Base-by-base conservation (phyloP, 208 protist genomes). In the Leishmania guyanensis region DNA sequence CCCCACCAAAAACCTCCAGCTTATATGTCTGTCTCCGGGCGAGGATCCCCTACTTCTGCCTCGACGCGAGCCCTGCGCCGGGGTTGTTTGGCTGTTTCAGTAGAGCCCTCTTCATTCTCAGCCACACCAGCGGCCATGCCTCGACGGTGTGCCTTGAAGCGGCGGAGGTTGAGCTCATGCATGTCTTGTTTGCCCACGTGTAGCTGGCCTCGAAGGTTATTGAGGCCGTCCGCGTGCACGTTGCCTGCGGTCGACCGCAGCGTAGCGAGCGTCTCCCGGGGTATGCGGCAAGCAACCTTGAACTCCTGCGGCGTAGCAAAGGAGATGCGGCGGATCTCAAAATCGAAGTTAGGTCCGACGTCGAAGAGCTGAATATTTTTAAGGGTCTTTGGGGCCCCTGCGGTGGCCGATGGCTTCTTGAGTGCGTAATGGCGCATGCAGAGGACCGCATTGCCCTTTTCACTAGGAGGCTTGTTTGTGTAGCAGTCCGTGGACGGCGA, bases 361-460 rank as follows among this genome's bases (percentile, higher is more conserved):
- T 97, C 92, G 60, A 91, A 81, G 2, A 97, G 84, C 82, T 88
- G 79, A 6, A 96, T 69, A 80, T 95, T 93, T 54, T 88, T 88
- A 26, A 91, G 86, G 10, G 80, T 86, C 66, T 79, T 90, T 9
- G 82, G 54, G 0, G 90, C 84, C n/a, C 90, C 90, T 1, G 74
- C 60, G 0, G 86, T 88, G 33, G 89, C 86, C 3, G 89, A 89
- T 4, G 93, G 92, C 81, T 96, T 95, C 71, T 88, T 83, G 46
- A 97, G 80, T 0, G 90, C 91, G 81, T 94, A 97, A 85, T 97
- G 94, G 0, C 94, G 91, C 91, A 97, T 93, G 84, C 88, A 93
- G 20, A 97, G 82, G 0, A 96, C 86, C 0, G 91, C 86, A 72
- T 92, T 91, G 3, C 91, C 91, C 50, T 81, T 84, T 77, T 92